Conservation (phyloP, 768 basidiomycete genomes). For the Amanita pallidorosea region DNA sequence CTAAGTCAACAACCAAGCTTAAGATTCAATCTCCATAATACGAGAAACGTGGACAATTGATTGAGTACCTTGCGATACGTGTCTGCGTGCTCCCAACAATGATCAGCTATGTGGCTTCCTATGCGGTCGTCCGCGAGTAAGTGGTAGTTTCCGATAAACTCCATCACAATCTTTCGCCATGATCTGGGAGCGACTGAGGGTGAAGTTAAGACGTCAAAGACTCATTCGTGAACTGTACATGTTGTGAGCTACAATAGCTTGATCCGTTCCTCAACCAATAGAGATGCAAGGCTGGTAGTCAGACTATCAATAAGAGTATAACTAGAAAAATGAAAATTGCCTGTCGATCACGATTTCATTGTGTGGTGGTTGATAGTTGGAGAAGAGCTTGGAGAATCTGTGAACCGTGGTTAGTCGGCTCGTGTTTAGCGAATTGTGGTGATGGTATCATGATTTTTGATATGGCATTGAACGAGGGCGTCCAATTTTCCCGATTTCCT, state of each 20-base stretch:
- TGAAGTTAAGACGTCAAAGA: constrained; percentile 74
- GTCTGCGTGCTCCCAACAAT: constrained; percentile 89
- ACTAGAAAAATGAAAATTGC: constrained; percentile 25
- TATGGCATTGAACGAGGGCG: too few relatives aligned
- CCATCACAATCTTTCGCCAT: constrained; percentile 61
- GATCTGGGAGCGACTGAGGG: constrained; percentile 50
- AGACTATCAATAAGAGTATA: neutral
- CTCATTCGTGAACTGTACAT: constrained; percentile 63
- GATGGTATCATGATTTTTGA: too few relatives aligned
- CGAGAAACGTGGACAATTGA: too few relatives aligned
- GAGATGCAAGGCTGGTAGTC: constrained; percentile 40
- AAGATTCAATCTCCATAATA: too few relatives aligned
- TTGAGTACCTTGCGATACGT: constrained; percentile 74
- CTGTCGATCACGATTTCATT: constrained; percentile 61
- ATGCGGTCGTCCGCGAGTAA: constrained; percentile 80
- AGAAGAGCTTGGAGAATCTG: constrained; percentile 79
- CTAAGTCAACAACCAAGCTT: too few relatives aligned
- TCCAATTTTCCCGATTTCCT: neutral
- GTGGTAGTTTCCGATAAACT: constrained; percentile 72
- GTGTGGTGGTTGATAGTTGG: constrained; percentile 50
- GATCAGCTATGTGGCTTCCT: constrained; percentile 83
- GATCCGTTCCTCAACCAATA: constrained; percentile 49
- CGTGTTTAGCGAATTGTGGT: constrained; percentile 14
- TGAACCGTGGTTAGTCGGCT: constrained; percentile 76
- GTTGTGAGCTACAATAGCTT: constrained; percentile 33